phyloP scores from a whole-genome alignment of 1,284 basidiomycete genomes.

The Pterulicium gracile region DNA sequence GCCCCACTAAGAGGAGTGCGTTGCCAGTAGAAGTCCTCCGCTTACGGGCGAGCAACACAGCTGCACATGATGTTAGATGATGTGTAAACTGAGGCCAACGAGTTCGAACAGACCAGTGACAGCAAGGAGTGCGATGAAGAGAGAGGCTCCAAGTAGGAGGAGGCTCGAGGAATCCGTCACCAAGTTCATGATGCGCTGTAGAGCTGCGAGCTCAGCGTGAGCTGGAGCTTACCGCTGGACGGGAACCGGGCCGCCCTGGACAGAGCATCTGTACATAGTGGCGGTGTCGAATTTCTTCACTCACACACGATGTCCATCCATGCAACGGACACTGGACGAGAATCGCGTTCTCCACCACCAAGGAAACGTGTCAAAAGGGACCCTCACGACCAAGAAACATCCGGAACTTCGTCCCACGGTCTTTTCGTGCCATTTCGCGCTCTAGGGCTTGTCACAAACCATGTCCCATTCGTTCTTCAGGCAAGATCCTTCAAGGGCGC shows the following conservation, averaged over 20 bases:
- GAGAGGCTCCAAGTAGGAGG: constrained; percentile 8
- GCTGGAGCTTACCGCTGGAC: no score
- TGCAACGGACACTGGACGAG: neutral
- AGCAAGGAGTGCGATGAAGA: constrained; percentile 8
- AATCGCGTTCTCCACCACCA: constrained; percentile 22
- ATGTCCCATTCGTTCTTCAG: constrained; percentile 85
- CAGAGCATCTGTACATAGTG: neutral
- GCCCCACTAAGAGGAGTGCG: constrained; percentile 53
- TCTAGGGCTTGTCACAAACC: constrained; percentile 86
- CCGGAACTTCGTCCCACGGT: constrained; percentile 20
- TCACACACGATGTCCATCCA: neutral
- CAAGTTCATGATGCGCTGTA: neutral
- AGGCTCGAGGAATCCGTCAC: constrained; percentile 1
- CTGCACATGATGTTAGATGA: constrained; percentile 13
- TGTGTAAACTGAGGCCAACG: neutral
- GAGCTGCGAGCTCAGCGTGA: no score
- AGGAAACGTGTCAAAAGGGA: constrained; percentile 31
- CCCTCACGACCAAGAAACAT: neutral
- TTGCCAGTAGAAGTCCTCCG: constrained; percentile 39
- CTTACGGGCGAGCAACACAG: constrained; percentile 29
- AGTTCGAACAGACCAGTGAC: constrained; percentile 8
- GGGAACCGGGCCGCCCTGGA: neutral
- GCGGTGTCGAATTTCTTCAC: neutral
- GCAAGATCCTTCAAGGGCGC: constrained; percentile 82
- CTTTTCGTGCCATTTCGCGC: constrained; percentile 95